Base-by-base conservation (phyloP, 2,329 filamentous ascomycete genomes). In the Alternaria arborescens region DNA sequence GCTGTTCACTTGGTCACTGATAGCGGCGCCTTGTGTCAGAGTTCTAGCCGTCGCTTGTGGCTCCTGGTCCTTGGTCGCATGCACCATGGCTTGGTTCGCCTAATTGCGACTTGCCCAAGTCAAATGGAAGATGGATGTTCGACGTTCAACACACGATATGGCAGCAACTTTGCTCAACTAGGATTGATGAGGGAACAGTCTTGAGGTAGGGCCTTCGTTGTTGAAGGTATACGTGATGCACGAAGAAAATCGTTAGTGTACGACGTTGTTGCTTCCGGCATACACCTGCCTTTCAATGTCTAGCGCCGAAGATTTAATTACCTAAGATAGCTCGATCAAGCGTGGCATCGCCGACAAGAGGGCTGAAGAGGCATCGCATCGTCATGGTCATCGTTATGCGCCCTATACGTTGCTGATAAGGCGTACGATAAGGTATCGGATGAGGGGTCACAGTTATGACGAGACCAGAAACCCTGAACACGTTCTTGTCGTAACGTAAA, bases 271-370 rank as follows among this genome's bases (percentile, higher is more conserved):
- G 18, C 24, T 32, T 50, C 32, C 30, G 32, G 20, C 20, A 14
- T 38, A 50, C 46, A 38, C 46, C 46, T 50, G 30, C 46, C 46
- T 50, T 50, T 50, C 46, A 38, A 50, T n/a, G 32, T 50, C 46
- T 50, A 50, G 46, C 30, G 46, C 20, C 20, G 36, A n/a, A 8
- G 5, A 11, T 32, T 24, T 18, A 4, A 50, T 50, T 38, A 50
- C 46, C 46, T 50, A 50, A 22, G 12, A 7, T 7, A 5, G 32
- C 34, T 36, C 32, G 12, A 26, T 36, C 34, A 8, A 38, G 32
- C 16, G n/a, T n/a, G 20, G 14, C 20, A 26, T 38, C 5, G 2
- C 20, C 30, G n/a, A 26, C n/a, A 22, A 1, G 14, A 36, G 32
- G 46, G 32, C 46, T 18, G 30, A 1, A 3, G 46, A 8, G 2